These are phyloP conservation scores for Cercis canadensis DNA, from an alignment of 306 rosid genomes.

Conservation along the genomic window DNA sequence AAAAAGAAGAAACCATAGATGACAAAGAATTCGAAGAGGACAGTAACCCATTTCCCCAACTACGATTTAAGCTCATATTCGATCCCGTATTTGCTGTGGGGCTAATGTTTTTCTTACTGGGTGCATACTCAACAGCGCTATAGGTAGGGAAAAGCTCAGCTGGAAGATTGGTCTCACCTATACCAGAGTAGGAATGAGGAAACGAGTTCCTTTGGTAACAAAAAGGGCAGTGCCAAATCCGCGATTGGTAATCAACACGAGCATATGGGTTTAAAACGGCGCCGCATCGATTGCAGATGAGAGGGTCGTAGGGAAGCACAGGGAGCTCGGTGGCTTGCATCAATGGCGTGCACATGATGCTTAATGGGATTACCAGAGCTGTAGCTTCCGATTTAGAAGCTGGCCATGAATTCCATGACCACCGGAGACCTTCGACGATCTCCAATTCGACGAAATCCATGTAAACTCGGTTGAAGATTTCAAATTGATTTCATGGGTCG, in stretches of 20 bases:
- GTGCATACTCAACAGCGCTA: constrained; percentile 76
- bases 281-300: constrained; percentile 63
- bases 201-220: constrained; percentile 68
- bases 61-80: constrained; percentile 34
- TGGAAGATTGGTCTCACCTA: constrained; percentile 84
- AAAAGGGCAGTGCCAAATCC: constrained; percentile 90
- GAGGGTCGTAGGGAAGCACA: constrained; percentile 77
- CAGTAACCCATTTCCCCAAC: constrained; percentile 41
- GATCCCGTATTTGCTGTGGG: constrained; percentile 34
- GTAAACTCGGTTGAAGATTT: not conserved
- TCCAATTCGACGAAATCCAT: constrained; percentile 92
- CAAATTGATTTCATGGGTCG: constrained; percentile 19
- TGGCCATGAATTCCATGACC: constrained; percentile 99
- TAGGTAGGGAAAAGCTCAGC: constrained; percentile 96
- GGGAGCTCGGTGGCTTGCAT: constrained; percentile 73
- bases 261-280: constrained; percentile 91
- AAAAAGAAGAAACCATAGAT: constrained; percentile 37
- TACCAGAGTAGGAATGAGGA: constrained; percentile 68
- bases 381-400: constrained; percentile 52
- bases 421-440: constrained; percentile 90
- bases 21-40: constrained; percentile 49
- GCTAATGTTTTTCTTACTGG: constrained; percentile 34
- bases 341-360: constrained; percentile 81
- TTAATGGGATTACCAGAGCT: constrained; percentile 66
- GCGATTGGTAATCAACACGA: constrained; percentile 79